A percentile compares a stretch with the other conserved stretches of the same genome.
Conservation (phyloP, 495 filamentous ascomycete genomes). For the Penicillium maclennaniae region DNA sequence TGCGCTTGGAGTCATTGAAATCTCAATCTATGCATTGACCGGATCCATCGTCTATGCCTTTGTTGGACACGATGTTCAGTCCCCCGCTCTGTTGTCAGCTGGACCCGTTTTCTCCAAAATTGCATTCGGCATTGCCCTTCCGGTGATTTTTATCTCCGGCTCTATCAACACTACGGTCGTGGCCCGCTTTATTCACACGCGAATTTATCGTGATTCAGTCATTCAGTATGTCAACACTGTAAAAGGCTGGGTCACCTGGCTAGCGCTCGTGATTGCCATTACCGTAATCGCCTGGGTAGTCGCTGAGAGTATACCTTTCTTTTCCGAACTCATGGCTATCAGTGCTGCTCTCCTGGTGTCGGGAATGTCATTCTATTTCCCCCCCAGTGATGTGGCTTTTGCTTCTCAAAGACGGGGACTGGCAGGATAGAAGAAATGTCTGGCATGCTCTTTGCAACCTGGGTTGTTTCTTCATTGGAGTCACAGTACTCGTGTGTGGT, state of each 20-base stretch:
- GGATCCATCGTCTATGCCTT: slow-evolving; percentile 65
- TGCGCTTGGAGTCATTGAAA: slow-evolving; percentile 55
- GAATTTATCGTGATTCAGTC: slow-evolving; percentile 48
- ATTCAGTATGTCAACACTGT: slow-evolving; percentile 54
- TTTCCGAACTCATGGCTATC: slow-evolving; percentile 58
- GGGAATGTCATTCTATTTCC: slow-evolving; percentile 63
- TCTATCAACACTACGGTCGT: slow-evolving; percentile 58
- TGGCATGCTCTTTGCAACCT: slow-evolving; percentile 14
- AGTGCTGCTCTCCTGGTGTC: slow-evolving; percentile 60
- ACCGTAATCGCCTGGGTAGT: slow-evolving; percentile 62
- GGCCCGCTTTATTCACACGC: slow-evolving; percentile 56
- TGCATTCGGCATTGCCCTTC: slow-evolving; percentile 67
- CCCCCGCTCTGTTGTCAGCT: slow-evolving; percentile 64
- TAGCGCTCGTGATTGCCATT: slow-evolving; percentile 48
- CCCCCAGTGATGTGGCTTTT: slow-evolving; percentile 63
- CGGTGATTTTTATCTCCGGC: slow-evolving; percentile 66
- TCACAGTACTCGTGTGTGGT: slow-evolving; percentile 49
- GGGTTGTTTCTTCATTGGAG: slow-evolving; percentile 27
- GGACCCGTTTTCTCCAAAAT: slow-evolving; percentile 56
- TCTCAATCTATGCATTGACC: slow-evolving; percentile 62
- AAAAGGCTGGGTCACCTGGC: slow-evolving; percentile 55
- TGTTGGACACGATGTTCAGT: slow-evolving; percentile 59
- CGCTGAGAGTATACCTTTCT: slow-evolving; percentile 65
- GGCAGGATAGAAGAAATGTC: slow-evolving; percentile 26
- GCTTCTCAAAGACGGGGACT: slow-evolving; percentile 39